Conservation (phyloP, 2,329 filamentous ascomycete species). For the Septoria petroselini region DNA sequence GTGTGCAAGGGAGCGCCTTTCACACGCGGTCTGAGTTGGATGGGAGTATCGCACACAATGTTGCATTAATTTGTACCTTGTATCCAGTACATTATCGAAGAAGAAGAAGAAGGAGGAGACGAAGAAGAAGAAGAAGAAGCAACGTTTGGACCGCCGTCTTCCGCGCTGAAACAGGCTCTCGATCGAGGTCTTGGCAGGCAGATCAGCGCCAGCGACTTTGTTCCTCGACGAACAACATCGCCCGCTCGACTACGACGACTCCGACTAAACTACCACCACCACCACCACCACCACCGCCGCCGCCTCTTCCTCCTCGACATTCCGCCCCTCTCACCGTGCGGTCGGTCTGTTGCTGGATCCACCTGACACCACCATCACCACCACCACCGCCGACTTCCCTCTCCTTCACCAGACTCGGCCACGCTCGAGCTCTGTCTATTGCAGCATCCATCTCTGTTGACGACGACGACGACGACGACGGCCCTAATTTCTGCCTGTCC, state of each 20-base stretch:
- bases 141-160: too few species aligned
- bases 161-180: too few species aligned
- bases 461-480: too few species aligned
- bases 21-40: too few species aligned
- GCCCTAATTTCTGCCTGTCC: conserved; percentile 12
- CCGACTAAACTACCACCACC: conserved; percentile 1
- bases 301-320: neutral
- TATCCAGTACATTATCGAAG: too few species aligned
- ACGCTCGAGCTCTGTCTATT: conserved; percentile 15
- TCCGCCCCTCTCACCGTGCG: conserved; percentile 1
- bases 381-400: conserved; percentile 4
- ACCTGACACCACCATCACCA: conserved; percentile 4
- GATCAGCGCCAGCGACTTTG: too few species aligned
- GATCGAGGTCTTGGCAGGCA: too few species aligned
- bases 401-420: conserved; percentile 17
- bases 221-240: too few species aligned
- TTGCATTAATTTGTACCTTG: too few species aligned
- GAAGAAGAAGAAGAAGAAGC: neutral
- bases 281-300: conserved; percentile 4
- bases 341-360: conserved; percentile 5
- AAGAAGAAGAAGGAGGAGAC: neutral
- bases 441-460: conserved; percentile 10
- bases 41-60: too few species aligned
- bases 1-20: conserved; percentile 11
- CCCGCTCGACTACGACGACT: too few species aligned